Evolutionary conservation across 768 basidiomycete species (phyloP).

Genomic region (Mycena crocata): DNA sequence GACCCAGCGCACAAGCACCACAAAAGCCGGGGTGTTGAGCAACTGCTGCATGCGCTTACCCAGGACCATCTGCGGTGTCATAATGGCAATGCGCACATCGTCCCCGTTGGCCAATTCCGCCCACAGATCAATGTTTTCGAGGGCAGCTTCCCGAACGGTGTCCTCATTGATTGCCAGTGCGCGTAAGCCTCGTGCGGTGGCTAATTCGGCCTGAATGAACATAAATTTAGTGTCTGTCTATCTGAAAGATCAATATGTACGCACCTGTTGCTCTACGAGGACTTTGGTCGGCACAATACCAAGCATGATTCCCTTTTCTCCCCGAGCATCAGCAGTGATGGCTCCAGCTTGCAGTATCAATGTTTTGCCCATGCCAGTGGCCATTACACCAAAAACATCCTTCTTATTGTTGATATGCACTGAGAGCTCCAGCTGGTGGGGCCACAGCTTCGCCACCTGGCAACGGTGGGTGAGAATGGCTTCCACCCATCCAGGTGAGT

Average conservation of each 20-base stretch:
- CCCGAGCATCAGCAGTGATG: slow-evolving; percentile 10
- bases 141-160: slow-evolving; percentile 13
- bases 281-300: slow-evolving; percentile 29
- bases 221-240: neutral
- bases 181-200: neutral
- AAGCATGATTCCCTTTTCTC: slow-evolving; percentile 25
- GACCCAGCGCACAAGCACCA: neutral
- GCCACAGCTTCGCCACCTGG: slow-evolving; percentile 13
- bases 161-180: slow-evolving; percentile 19
- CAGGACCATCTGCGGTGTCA: neutral
- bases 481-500: too few species aligned
- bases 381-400: slow-evolving; percentile 26
- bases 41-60: neutral
- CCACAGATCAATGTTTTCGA: neutral
- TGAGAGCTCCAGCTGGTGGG: slow-evolving; percentile 24
- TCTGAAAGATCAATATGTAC: neutral
- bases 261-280: slow-evolving; percentile 29
- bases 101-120: neutral
- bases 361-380: slow-evolving; percentile 31
- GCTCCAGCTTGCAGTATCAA: slow-evolving; percentile 18
- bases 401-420: slow-evolving; percentile 15
- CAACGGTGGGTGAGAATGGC: slow-evolving; percentile 11
- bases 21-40: neutral
- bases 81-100: neutral
- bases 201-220: slow-evolving; percentile 7